Base-by-base conservation (phyloP, 352 stramenopile genomes). In the Phytophthora sansomeana region DNA sequence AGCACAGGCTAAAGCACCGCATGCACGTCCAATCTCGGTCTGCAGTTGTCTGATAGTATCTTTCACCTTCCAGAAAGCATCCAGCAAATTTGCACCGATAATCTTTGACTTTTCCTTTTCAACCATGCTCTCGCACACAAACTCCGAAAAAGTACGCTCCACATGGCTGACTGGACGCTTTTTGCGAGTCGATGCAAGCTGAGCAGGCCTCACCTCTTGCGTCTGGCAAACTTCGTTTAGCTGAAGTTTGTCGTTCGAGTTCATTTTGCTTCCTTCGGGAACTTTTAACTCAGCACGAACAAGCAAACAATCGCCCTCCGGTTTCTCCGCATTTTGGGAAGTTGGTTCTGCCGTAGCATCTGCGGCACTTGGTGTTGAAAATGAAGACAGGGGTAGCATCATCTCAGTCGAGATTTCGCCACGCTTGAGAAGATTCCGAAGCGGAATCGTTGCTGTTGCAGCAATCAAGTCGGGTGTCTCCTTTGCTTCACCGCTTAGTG, bases 41-140 rank as follows among this genome's bases (percentile, higher is more conserved):
- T 96, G 87, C 3, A 96, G 50, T 24, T 79, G 80, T 52, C 79
- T 86, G 17, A 93, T 83, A 11, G 87, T 94, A 41, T 92, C 87
- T 70, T 93, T 94, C 50, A 92, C 76, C 62, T 96, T 96, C 71
- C 82, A 92, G 33, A 94, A 89, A 28, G 87, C 76, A 29, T 93
- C 87, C 26, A 96, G 78, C 6, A 96, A 49, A 11, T 91, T 82
- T 5, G 77, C 78, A 4, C 87, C 85, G 14, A 96, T 83, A 38
- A 84, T 83, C 6, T 78, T 77, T 2, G 79, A 74, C 33, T 89
- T 81, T 44, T 94, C 85, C 38, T 93, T 93, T 49, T 90, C 80
- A 5, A 83, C 60, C 53, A 96, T 75, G 17, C 54, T 81, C 29
- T 89, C 84, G 29, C 72, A 90, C 19, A 96, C 83, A 56, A 87